Conservation (phyloP, 352 stramenopile species). For the Aphanomyces invadans region DNA sequence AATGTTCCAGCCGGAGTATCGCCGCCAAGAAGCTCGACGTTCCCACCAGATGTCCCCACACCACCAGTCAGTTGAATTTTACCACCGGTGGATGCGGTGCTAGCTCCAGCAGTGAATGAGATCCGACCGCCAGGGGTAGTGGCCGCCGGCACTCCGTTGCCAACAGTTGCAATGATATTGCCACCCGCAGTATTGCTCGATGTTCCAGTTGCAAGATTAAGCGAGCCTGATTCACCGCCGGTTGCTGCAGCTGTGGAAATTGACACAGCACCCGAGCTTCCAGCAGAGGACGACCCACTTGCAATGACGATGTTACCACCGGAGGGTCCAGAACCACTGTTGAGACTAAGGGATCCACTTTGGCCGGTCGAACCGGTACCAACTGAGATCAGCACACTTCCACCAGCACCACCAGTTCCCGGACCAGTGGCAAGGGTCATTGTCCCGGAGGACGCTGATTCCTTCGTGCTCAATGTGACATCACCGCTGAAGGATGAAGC, state of each 20-base stretch:
- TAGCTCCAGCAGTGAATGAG: slow-evolving; percentile 31
- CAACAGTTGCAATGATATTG: slow-evolving; percentile 14
- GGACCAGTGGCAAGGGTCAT: neutral
- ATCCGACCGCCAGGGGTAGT: slow-evolving; percentile 53
- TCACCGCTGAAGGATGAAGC: neutral
- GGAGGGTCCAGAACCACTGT: slow-evolving; percentile 48
- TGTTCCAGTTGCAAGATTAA: neutral
- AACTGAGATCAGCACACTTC: neutral
- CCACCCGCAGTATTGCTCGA: neutral
- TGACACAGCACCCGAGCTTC: slow-evolving; percentile 33
- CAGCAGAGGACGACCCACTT: slow-evolving; percentile 32
- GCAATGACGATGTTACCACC: slow-evolving; percentile 47
- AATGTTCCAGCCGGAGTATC: neutral
- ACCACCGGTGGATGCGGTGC: slow-evolving; percentile 10
- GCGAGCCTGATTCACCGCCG: slow-evolving; percentile 1
- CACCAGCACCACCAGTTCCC: neutral
- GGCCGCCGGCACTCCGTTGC: slow-evolving; percentile 23
- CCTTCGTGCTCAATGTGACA: neutral
- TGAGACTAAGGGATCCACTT: slow-evolving; percentile 60
- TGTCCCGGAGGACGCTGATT: neutral
- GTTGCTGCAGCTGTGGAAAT: slow-evolving; percentile 38
- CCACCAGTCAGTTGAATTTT: slow-evolving; percentile 30
- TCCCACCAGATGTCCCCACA: slow-evolving; percentile 64
- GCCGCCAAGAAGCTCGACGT: slow-evolving; percentile 32
- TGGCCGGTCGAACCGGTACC: slow-evolving; percentile 34